These are phyloP conservation scores for Apiotrichum veenhuisii DNA, from an alignment of 1,284 basidiomycete species.

Conservation along the genomic window DNA sequence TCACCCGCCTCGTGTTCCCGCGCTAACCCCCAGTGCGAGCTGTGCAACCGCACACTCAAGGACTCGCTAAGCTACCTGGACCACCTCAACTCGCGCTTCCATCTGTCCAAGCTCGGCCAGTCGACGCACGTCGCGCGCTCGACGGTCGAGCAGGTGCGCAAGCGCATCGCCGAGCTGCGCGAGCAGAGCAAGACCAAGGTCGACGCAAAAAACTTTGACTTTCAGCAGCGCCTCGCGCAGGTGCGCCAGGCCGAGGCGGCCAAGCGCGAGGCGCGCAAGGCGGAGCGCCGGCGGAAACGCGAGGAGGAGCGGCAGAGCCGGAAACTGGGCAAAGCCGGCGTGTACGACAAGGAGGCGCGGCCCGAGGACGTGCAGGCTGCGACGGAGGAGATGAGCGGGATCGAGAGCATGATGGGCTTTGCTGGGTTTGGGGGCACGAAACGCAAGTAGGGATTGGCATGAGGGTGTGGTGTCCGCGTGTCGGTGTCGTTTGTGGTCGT, in stretches of 20 bases:
- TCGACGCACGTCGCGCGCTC: conserved; percentile 86
- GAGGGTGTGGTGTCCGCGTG: no score
- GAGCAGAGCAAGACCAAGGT: conserved; percentile 77
- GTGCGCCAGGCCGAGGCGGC: conserved; percentile 61
- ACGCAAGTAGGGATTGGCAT: conserved; percentile 4
- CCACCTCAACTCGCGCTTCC: conserved; percentile 90
- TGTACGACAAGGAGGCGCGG: conserved; percentile 9
- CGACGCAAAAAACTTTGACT: conserved; percentile 83
- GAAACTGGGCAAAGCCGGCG: conserved; percentile 25
- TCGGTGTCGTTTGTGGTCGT: no score
- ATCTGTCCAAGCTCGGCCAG: conserved; percentile 81
- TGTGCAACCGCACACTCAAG: conserved; percentile 86
- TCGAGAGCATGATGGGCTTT: conserved; percentile 88
- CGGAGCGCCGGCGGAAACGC: conserved; percentile 53
- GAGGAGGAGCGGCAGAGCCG: conserved; percentile 35
- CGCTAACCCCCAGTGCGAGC: conserved; percentile 60
- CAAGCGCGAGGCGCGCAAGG: conserved; percentile 58
- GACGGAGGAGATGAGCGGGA: conserved; percentile 52
- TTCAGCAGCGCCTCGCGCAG: conserved; percentile 78
- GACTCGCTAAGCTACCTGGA: conserved; percentile 91
- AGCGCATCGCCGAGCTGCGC: conserved; percentile 79
- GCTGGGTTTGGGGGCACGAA: conserved; percentile 65
- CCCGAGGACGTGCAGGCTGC: conserved; percentile 14
- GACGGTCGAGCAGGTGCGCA: conserved; percentile 85
- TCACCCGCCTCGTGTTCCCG: not conserved